These are phyloP conservation scores for Gracilaria gracilis DNA, from an alignment of 23 red algal genomes.

Conservation along the genomic window DNA sequence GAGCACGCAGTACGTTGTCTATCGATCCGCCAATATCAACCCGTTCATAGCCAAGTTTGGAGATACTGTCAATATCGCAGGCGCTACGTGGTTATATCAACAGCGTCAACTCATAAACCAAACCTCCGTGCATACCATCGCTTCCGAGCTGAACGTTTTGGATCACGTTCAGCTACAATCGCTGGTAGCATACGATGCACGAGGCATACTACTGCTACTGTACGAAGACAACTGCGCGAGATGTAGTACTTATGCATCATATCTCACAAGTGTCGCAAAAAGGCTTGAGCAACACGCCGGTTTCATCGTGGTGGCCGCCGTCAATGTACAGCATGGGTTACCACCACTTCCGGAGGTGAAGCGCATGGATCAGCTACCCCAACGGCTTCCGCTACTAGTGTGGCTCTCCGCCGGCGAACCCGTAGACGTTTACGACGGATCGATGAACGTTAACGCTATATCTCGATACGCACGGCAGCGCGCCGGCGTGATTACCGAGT, in stretches of 20 bases:
- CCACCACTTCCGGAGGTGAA: not conserved
- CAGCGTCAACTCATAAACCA: conserved; percentile 5
- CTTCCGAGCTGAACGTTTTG: not conserved
- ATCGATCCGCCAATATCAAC: conserved; percentile 7
- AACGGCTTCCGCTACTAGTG: conserved; percentile 4
- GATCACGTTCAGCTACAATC: not conserved
- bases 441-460: not conserved
- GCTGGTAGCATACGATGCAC: conserved; percentile 24
- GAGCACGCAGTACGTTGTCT: not conserved
- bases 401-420: conserved; percentile 14
- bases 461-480: not conserved
- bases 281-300: conserved; percentile 20
- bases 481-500: not conserved
- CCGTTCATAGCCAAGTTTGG: conserved; percentile 7
- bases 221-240: not conserved
- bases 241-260: not conserved
- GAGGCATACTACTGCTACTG: conserved; percentile 31
- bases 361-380: not conserved
- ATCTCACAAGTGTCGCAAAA: not conserved
- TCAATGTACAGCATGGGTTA: not conserved
- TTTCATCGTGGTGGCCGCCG: conserved; percentile 28
- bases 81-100: conserved; percentile 9
- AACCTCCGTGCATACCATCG: not conserved
- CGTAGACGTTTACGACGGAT: conserved; percentile 21
- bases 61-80: not conserved